Base-by-base conservation (phyloP, 2,329 filamentous ascomycete species). In the Fusarium sp. region DNA sequence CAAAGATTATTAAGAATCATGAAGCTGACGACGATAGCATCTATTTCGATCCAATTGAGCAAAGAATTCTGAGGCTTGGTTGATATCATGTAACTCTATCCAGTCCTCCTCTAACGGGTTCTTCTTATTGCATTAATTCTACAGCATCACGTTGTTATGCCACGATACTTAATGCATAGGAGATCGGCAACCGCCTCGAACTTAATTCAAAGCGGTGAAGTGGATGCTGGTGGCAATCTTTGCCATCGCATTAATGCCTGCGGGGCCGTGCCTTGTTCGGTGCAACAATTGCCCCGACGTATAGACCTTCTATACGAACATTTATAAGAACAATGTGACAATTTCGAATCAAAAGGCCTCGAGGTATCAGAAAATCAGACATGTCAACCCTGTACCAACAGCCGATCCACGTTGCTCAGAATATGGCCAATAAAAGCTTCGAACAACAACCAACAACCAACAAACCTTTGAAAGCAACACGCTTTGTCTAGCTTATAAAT, bases 401-500 rank as follows among this genome's bases (percentile, higher is more conserved):
- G 14, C 20, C 8, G 2, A 30, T n/a, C 42, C 24, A 24, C 12
- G 24, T 59, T 38, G 42, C 22, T 51, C 13, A 24, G 3, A 15
- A 59, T 28, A 2, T 30, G 7, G 0, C 56, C 56, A 59, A 38
- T 51, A 22, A 35, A 28, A 36, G 14, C 32, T n/a, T 10, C 32
- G 14, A 42, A 3, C 5, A 38, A 1, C 14, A 10, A 18, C 20
- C 5, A 38, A 1, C 32, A 10, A n/a, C 24, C 51, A 55, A 28
- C 51, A 41, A 41, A 28, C 11, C 35, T 44, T 55, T 18, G 36
- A 28, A 9, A 44, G 17, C 38, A 42, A 26, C 58, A 36, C 8
- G 9, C 18, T 39, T 35, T 44, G 22, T 18, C 15, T 22, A 5
- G 65, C 65, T 69, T 69, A 69, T 53, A 64, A 69, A 69, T 69